Evolutionary conservation across 202 grass and related monocot species (phyloP), one percentile per base, ranked within the genome.

Genomic region (Bolboschoenoplectus hybrid): DNA sequence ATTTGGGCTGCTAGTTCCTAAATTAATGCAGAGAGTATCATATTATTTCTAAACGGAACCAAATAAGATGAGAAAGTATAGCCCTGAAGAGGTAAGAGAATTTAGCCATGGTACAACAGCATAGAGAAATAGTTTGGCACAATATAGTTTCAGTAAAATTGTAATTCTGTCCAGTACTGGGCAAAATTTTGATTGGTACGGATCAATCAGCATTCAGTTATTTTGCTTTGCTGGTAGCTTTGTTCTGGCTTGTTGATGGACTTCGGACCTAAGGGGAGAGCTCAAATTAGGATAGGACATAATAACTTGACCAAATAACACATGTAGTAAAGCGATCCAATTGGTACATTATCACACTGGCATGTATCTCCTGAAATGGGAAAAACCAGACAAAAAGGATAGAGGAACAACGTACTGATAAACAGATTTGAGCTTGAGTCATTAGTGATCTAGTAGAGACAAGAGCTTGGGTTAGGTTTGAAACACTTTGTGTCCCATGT

Each of bases 1-100:
- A 99, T 63, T 62, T 92, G 88, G 1, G 72, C 62, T 83, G 91
- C 89, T 36, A 96, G 85, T 94, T 94, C 89, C 97, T 99, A 76
- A 26, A 90, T 60, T 58, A 60, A 60, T 40, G 34, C 14, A 49
- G n/a, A 43, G 7, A 79, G 36, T 60, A 60, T 57, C 34, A 60
- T 79, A 79, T 58, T 41, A 58, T 39, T 79, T 79, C 7, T 58
- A 11, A 17, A 41, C 7, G 35, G 9, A 10, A 79, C 16, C 51
- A 40, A 79, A 60, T 52, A 58, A 79, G 6, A 40, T 13, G 60
- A 79, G 20, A 19, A 57, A 79, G 51, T 58, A 19, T 56, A 79
- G 32, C 13, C 75, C 51, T 58, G 46, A 79, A 60, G 34, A 79
- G 35, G 7, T 55, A 58, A 40, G 5, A 35, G 6, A 58, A 41